phyloP scores from a whole-genome alignment of 2,329 filamentous ascomycete genomes.

The Cordyceps militaris region DNA sequence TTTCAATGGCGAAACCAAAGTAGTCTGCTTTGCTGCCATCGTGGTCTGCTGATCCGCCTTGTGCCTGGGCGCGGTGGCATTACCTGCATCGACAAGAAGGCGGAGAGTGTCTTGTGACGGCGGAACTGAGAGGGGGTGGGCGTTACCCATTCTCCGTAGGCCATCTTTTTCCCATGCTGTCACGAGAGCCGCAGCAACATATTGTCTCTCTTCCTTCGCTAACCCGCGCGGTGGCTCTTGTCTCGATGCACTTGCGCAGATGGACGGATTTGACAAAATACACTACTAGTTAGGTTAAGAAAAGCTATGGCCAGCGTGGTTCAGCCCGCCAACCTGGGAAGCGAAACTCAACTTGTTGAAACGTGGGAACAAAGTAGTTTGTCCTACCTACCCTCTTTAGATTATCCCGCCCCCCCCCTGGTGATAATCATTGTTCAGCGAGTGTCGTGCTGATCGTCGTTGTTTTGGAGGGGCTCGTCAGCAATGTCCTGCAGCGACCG shows the following conservation, averaged over 20 bases:
- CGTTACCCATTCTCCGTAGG: background rate
- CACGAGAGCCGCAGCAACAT: background rate
- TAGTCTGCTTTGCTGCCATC: too few relatives aligned
- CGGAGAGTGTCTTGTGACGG: background rate
- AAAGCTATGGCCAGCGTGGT: background rate
- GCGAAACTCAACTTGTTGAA: background rate
- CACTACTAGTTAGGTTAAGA: background rate
- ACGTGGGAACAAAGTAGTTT: background rate
- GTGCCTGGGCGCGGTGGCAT: background rate
- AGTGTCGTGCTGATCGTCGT: background rate
- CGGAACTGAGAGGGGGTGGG: background rate
- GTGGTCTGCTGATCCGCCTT: background rate
- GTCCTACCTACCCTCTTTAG: background rate
- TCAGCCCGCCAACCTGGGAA: background rate
- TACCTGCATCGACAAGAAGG: background rate
- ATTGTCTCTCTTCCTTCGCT: background rate
- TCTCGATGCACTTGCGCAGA: conserved; percentile 8
- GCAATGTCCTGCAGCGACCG: background rate
- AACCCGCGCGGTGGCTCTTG: background rate
- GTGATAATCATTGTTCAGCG: background rate
- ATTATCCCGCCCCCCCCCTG: background rate
- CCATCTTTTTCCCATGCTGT: background rate
- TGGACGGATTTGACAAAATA: background rate
- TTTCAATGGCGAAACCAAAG: too few relatives aligned
- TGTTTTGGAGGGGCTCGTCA: background rate